phyloP scores from a whole-genome alignment of 768 basidiomycete genomes.

The Termitomyces sp. region DNA sequence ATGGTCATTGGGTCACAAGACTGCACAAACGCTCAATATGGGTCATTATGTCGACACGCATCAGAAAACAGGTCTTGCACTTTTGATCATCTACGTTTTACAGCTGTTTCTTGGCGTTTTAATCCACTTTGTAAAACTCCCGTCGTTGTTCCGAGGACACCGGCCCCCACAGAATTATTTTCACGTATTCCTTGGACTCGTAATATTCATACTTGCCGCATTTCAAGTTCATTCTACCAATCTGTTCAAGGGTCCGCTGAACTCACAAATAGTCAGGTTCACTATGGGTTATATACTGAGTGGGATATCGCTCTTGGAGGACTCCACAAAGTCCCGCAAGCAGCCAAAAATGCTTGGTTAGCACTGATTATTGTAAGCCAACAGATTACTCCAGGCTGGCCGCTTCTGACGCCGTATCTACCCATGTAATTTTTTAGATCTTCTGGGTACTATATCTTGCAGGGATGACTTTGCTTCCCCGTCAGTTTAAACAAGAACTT shows the following conservation, averaged over 20 bases:
- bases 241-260: neutral
- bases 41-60: slow-evolving; percentile 37
- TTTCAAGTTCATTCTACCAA: slow-evolving; percentile 34
- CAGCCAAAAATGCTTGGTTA: slow-evolving; percentile 40
- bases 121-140: slow-evolving; percentile 50
- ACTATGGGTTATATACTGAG: slow-evolving; percentile 44
- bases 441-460: slow-evolving; percentile 41
- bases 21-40: slow-evolving; percentile 23
- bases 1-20: slow-evolving; percentile 36
- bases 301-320: slow-evolving; percentile 29
- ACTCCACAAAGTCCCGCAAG: slow-evolving; percentile 27
- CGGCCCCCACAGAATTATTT: slow-evolving; percentile 50
- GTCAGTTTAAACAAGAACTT: slow-evolving; percentile 37
- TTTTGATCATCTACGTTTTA: slow-evolving; percentile 47
- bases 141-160: slow-evolving; percentile 26
- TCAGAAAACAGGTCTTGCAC: slow-evolving; percentile 44
- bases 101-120: slow-evolving; percentile 43
- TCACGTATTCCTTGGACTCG: slow-evolving; percentile 48
- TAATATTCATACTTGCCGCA: slow-evolving; percentile 47
- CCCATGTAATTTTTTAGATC: slow-evolving; percentile 21
- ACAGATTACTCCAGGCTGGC: neutral
- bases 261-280: slow-evolving; percentile 25
- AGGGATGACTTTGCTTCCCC: slow-evolving; percentile 38
- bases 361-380: slow-evolving; percentile 35
- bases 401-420: neutral